Evolutionary conservation across 305 asterid species (phyloP), one percentile per base, ranked within the genome.

Genomic region (Euphrasia arctica): DNA sequence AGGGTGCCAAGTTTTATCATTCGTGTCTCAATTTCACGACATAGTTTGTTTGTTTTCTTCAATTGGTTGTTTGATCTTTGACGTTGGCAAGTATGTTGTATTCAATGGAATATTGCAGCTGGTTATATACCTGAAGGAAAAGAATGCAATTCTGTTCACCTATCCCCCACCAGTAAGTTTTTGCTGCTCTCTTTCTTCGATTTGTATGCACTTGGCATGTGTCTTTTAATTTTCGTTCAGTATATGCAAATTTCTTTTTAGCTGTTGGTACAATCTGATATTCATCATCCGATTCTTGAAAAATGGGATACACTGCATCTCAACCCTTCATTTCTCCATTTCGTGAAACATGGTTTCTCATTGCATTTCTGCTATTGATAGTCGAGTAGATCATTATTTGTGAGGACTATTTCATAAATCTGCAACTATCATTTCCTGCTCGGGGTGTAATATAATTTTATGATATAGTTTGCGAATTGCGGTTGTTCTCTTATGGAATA

Each of bases 91-190:
- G 85, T 91, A 91, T 91, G 72, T 91, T 7, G 58, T 85, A 70
- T 78, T 82, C 79, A 89, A 87, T 34, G 97, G 80, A 74, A 68
- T 89, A 29, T 65, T 86, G 66, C 96, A 89, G 75, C 68, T 91
- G 78, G 65, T 86, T 57, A 67, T 78, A 52, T 75, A 78, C 73
- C 39, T 87, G 43, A 89, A 88, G 92, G 95, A 89, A 66, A 91
- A 85, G 83, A 83, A 86, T 22, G 95, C 90, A 31, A 83, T 91
- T 78, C 70, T 91, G 58, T 89, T 85, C 75, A 89, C 98, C 60
- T 80, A 89, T 72, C 84, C 98, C 66, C 95, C 86, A 4, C 73
- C 81, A 4, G 96, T 91, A 79, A 89, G 98, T 79, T 74, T 39
- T 63, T 59, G 29, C 9, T 54, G 13, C 49, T 52, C 64, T 42